Evolutionary conservation across 2,329 filamentous ascomycete species (phyloP).

Genomic region (Xylaria sp.): DNA sequence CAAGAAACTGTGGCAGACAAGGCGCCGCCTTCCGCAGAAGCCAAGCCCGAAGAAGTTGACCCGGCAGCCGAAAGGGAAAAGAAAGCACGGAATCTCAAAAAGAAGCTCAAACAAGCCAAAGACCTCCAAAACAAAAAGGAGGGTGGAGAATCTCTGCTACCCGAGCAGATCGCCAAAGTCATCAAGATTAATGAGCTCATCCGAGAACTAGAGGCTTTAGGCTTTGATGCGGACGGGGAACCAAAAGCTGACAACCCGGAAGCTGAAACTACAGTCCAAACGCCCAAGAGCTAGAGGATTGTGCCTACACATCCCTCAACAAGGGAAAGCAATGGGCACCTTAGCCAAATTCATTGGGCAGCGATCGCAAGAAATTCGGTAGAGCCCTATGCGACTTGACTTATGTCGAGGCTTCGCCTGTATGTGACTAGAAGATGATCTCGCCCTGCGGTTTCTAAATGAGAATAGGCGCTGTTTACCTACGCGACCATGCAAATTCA

Average conservation of each 20-base stretch:
- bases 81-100: slow-evolving; percentile 87
- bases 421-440: neutral
- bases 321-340: neutral
- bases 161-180: slow-evolving; percentile 96
- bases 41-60: slow-evolving; percentile 56
- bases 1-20: slow-evolving; percentile 60
- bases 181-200: slow-evolving; percentile 96
- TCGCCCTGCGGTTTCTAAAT: neutral
- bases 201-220: slow-evolving; percentile 82
- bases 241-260: slow-evolving; percentile 41
- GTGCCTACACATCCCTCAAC: neutral
- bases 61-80: slow-evolving; percentile 84
- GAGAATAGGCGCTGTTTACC: neutral
- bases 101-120: slow-evolving; percentile 92
- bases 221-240: slow-evolving; percentile 81
- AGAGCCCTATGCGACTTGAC: slow-evolving; percentile 31
- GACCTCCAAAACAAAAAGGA: slow-evolving; percentile 93
- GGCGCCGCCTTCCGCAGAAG: slow-evolving; percentile 38
- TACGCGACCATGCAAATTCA: neutral
- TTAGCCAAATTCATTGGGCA: neutral
- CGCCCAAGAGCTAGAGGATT: slow-evolving; percentile 15
- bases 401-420: slow-evolving; percentile 37
- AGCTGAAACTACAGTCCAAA: neutral
- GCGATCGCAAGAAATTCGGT: slow-evolving; percentile 13
- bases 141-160: slow-evolving; percentile 79